Conservation (phyloP, 129 eudicot genomes). For the Centella asiatica region DNA sequence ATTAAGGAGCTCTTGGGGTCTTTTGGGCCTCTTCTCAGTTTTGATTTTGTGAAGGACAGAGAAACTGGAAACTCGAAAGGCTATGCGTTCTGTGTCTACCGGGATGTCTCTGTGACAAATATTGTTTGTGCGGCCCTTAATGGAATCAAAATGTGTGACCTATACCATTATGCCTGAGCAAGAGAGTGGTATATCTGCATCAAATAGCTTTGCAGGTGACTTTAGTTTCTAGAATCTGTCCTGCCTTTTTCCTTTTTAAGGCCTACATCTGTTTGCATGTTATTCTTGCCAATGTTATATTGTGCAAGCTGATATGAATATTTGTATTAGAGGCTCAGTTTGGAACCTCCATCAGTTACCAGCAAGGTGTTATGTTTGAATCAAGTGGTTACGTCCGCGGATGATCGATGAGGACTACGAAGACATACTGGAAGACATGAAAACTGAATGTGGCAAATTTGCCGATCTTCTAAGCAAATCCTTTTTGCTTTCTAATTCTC, state of each 20-base stretch:
- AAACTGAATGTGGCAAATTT: slow-evolving; percentile 65
- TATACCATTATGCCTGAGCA: slow-evolving; percentile 96
- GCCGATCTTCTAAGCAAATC: slow-evolving; percentile 24
- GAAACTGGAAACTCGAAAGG: slow-evolving; percentile 99
- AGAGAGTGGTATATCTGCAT: slow-evolving; percentile 72
- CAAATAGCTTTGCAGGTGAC: slow-evolving; percentile 88
- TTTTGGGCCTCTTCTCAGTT: slow-evolving; percentile 89
- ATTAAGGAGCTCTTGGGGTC: slow-evolving; percentile 90
- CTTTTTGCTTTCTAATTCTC: too few species aligned
- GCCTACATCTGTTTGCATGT: too few species aligned
- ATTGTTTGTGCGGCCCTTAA: slow-evolving; percentile 97
- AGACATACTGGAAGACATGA: slow-evolving; percentile 87
- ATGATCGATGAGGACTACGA: slow-evolving; percentile 82
- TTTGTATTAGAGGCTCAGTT: slow-evolving; percentile 56
- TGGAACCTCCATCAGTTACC: slow-evolving; percentile 44
- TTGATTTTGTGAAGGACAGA: slow-evolving; percentile 92
- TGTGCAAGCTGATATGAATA: too few species aligned
- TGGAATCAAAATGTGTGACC: slow-evolving; percentile 98
- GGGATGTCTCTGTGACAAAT: slow-evolving; percentile 85
- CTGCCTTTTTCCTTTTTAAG: neutral
- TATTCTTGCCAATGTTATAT: neutral
- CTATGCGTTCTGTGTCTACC: slow-evolving; percentile 96
- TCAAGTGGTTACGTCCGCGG: slow-evolving; percentile 53
- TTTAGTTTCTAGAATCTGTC: neutral
- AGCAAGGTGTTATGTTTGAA: slow-evolving; percentile 82